Base-by-base conservation (phyloP, 2,329 filamentous ascomycete species). In the Nannizzia gypsea region DNA sequence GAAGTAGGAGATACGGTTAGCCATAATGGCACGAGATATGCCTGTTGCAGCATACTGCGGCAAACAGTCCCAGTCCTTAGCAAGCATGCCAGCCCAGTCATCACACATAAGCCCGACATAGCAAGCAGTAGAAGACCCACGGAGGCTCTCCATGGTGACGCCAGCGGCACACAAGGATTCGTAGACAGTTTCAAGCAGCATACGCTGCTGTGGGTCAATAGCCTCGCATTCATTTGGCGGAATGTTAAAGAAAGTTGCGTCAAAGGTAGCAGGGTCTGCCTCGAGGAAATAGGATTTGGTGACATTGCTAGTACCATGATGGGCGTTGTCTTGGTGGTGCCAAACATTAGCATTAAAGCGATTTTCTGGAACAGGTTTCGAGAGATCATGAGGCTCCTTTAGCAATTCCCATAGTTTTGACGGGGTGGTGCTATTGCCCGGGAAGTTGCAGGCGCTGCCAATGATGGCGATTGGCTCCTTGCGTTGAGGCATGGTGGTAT, bases 1-100 rank as follows among this genome's bases (percentile, higher is more conserved):
- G 76, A 77, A 40, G 72, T 73, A 46, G 42, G 42, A 46, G 42
- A 74, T 60, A 0, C 73, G 70, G 26, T 76, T 76, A 0, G 74
- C 70, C 2, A 76, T 61, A 9, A 77, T 74, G 28, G 69, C 71
- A 15, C 69, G 63, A 2, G 71, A 67, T 42, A 66, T 72, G n/a
- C 72, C 67, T 1, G 63, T 65, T 9, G 64, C 61, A 6, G 57
- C 28, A 24, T 73, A 70, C 2, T 44, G 58, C 6, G 65, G 66
- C 3, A 62, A 6, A 0, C 50, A 54, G 13, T 64, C 58, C 9
- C 52, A 50, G 50, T 72, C 70, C 17, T 63, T 63, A 3, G 57
- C 46, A 13, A 66, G 62, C 2, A 69, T 34, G 6, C 62, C 56
- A 3, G 61, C 48, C 57, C 73, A 74, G 56, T 76, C 72, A 5